phyloP scores from a whole-genome alignment of 2,329 filamentous ascomycete species.

The Diplodia corticola region DNA sequence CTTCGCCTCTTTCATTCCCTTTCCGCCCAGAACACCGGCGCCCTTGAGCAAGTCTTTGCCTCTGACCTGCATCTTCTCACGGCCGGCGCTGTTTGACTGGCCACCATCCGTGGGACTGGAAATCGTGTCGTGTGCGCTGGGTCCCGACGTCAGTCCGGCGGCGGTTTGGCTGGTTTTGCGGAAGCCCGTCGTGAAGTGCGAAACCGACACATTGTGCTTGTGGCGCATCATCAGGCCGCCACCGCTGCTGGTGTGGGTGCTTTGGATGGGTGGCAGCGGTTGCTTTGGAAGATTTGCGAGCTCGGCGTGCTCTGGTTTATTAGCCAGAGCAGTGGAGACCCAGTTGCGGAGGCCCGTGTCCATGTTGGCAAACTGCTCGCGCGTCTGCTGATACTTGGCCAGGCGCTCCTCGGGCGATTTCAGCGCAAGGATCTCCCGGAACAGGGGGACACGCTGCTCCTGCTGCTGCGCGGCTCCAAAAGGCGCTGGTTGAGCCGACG shows the following conservation, averaged over 20 bases:
- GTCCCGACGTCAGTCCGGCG: slow-evolving; percentile 29
- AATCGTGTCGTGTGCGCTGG: slow-evolving; percentile 34
- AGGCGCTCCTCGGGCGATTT: slow-evolving; percentile 68
- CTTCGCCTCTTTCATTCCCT: slow-evolving; percentile 79
- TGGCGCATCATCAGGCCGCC: slow-evolving; percentile 30
- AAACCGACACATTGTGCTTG: slow-evolving; percentile 38
- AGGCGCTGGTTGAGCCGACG: neutral
- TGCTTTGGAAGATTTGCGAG: slow-evolving; percentile 48
- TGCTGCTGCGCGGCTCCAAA: slow-evolving; percentile 10
- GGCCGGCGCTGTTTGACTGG: slow-evolving; percentile 29
- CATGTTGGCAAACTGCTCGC: slow-evolving; percentile 67
- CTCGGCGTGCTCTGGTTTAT: slow-evolving; percentile 56
- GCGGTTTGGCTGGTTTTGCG: slow-evolving; percentile 25
- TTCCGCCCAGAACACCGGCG: slow-evolving; percentile 69
- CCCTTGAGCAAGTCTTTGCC: slow-evolving; percentile 87
- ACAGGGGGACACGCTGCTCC: slow-evolving; percentile 37
- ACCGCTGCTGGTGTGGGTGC: slow-evolving; percentile 22
- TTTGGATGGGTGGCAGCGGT: slow-evolving; percentile 33
- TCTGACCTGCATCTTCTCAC: slow-evolving; percentile 65
- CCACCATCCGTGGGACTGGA: slow-evolving; percentile 25
- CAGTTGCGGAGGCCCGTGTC: slow-evolving; percentile 72
- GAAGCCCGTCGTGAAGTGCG: slow-evolving; percentile 33
- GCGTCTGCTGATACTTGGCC: slow-evolving; percentile 69
- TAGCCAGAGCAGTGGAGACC: slow-evolving; percentile 52
- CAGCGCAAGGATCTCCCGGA: slow-evolving; percentile 76